Base-by-base conservation (phyloP, 2,329 filamentous ascomycete species). In the Pseudogymnoascus sp. region DNA sequence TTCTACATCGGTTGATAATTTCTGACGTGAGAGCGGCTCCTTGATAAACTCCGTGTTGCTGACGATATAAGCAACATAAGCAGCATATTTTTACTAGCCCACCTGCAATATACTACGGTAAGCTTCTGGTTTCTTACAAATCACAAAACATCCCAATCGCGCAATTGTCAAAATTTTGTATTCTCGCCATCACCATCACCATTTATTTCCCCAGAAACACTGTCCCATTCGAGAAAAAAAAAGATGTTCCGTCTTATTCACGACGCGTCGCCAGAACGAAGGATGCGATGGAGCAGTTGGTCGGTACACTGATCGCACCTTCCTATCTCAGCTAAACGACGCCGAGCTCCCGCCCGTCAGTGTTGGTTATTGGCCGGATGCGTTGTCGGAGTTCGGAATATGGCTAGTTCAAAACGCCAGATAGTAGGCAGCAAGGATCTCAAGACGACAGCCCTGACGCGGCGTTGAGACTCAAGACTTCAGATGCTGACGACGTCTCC, bases 11-110 rank as follows among this genome's bases (percentile, higher is more conserved):
- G 21, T 21, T 56, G 50, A 35, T 56, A 33, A 56, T 56, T 56
- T 33, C 50, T 14, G 50, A 56, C 28, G n/a, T 33, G 47, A 31
- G 28, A 3, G 50, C 50, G 18, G 10, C 10, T 14, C 5, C n/a
- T 33, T 35, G 16, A 12, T n/a, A 10, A 56, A 56, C 50, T 18
- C 50, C 50, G 50, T 14, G 5, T 18, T 56, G 50, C 50, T 33
- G 50, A 56, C 50, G n/a, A 56, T 33, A 33, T 56, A 56, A 53
- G 47, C 25, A 53, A 53, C 18, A 53, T 53, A 50, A 28, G 44
- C 23, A 50, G 23, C 44, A 28, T 56, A 21, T 53, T n/a, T 16
- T 18, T 31, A 23, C 42, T 47, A 14, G 5, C 42, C 18, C 18
- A 23, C 42, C 12, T 18, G 16, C 16, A 42, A 42, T 53, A 16